Evolutionary conservation across 2,329 filamentous ascomycete species (phyloP).

Genomic region (Aspergillus ochraceus): DNA sequence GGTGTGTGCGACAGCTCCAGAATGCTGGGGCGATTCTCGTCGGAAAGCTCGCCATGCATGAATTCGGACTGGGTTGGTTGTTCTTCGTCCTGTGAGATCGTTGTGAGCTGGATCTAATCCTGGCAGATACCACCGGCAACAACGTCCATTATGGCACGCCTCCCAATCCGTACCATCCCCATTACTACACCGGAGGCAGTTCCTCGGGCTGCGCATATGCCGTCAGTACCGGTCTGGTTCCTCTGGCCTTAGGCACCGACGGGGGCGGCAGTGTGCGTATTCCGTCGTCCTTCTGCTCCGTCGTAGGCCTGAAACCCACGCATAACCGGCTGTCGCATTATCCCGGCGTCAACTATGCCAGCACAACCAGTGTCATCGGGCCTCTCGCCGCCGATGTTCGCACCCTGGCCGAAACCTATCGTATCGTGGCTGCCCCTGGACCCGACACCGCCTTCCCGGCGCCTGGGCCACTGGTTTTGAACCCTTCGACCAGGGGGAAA

Average conservation of each 20-base stretch:
- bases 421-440: conserved; percentile 69
- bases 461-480: conserved; percentile 44
- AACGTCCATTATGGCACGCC: conserved; percentile 70
- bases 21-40: conserved; percentile 69
- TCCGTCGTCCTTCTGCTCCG: conserved; percentile 67
- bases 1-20: conserved; percentile 65
- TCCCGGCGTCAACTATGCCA: conserved; percentile 57
- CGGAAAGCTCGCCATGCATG: conserved; percentile 74
- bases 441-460: conserved; percentile 55
- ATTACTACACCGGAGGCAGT: conserved; percentile 73
- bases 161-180: conserved; percentile 68
- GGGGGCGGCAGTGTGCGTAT: conserved; percentile 70
- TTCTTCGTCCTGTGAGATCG: background rate
- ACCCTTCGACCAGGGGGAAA: conserved; percentile 39
- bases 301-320: conserved; percentile 70
- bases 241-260: conserved; percentile 55
- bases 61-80: conserved; percentile 60
- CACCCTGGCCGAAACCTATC: conserved; percentile 75
- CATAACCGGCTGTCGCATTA: conserved; percentile 58
- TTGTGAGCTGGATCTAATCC: background rate
- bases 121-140: conserved; percentile 64
- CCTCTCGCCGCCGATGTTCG: conserved; percentile 70
- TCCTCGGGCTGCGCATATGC: conserved; percentile 70
- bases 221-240: conserved; percentile 62
- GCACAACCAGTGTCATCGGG: conserved; percentile 63